phyloP scores from a whole-genome alignment of 257 asterid genomes.

The Solanum bulbocastanum region DNA sequence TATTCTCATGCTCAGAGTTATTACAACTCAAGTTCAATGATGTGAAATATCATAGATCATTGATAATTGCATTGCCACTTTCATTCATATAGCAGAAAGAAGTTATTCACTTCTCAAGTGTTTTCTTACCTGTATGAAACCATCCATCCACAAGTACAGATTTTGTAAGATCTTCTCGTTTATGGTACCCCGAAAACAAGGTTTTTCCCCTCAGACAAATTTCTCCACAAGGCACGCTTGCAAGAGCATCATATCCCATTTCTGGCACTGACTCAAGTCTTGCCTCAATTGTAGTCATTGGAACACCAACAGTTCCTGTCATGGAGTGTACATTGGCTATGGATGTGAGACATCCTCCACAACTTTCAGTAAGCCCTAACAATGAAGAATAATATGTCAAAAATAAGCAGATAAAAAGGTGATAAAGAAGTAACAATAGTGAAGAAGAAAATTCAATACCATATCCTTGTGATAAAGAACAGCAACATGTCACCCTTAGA shows the following conservation, averaged over 20 bases:
- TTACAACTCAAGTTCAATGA: not conserved
- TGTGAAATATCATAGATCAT: not conserved
- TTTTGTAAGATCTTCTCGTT: constrained; percentile 70
- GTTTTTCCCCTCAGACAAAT: constrained; percentile 80
- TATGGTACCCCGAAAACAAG: constrained; percentile 75
- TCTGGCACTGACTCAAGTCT: constrained; percentile 92
- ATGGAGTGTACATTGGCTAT: constrained; percentile 58
- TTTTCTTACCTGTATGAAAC: constrained; percentile 78
- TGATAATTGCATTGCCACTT: not conserved
- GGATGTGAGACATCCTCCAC: constrained; percentile 82
- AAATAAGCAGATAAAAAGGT: not conserved
- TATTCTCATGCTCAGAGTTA: not conserved
- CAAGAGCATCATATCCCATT: constrained; percentile 85
- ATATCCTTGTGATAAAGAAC: constrained; percentile 77
- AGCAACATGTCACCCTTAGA: constrained; percentile 79
- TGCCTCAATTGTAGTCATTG: constrained; percentile 78
- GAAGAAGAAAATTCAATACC: constrained; percentile 27
- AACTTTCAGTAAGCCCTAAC: constrained; percentile 77
- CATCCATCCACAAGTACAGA: constrained; percentile 74
- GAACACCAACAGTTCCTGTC: constrained; percentile 88
- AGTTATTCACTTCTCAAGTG: not conserved
- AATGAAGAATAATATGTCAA: not conserved
- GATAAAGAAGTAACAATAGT: not conserved
- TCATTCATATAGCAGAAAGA: not conserved
- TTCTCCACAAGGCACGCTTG: constrained; percentile 68